Base-by-base conservation (phyloP, 805 yeast genomes). In the Candida loeiensis region DNA sequence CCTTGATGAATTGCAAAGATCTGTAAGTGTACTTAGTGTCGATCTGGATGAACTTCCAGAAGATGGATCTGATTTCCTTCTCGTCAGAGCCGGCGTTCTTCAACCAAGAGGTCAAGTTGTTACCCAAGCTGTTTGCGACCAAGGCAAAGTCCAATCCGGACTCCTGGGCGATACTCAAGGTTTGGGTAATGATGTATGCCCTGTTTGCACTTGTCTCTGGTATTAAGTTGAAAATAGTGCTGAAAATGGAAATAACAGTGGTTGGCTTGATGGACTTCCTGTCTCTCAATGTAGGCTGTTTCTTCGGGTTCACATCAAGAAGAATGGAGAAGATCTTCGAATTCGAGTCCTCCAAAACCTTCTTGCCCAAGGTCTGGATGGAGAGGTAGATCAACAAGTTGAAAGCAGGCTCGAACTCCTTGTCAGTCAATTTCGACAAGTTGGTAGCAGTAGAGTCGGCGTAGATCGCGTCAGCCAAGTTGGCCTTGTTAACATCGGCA, bases 331-430 rank as follows among this genome's bases (percentile, higher is more conserved):
- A 45, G 36, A 66, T 48, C 21, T 43, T 41, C 12, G 55, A 50
- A 11, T 45, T 30, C 18, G 50, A 37, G 35, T 59, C 48, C 37
- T 60, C 64, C 40, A 64, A 55, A 14, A 58, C 60, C 27, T 53
- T 29, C 12, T 36, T 12, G 12, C 44, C 44, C 29, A 36, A 28
- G 28, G 67, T 57, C 44, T 63, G 58, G 18, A 49, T 48, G 40
- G 64, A 54, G 31, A 69, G 57, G 48, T 66, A 63, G 22, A 61
- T 51, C 43, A 65, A 53, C 50, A 69, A 59, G 49, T 69, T 65
- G 56, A 67, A 64, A n/a, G 72, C 56, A 17, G 73, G 67, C 54
- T 69, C 74, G 39, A 69, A 69, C 41, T 68, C 74, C 45, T 60
- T 66, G 54, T 69, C 73, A 36, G 61, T 54, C 49, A 69, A 63